Conservation (phyloP, 805 yeast genomes). For the Wickerhamiella azyma region DNA sequence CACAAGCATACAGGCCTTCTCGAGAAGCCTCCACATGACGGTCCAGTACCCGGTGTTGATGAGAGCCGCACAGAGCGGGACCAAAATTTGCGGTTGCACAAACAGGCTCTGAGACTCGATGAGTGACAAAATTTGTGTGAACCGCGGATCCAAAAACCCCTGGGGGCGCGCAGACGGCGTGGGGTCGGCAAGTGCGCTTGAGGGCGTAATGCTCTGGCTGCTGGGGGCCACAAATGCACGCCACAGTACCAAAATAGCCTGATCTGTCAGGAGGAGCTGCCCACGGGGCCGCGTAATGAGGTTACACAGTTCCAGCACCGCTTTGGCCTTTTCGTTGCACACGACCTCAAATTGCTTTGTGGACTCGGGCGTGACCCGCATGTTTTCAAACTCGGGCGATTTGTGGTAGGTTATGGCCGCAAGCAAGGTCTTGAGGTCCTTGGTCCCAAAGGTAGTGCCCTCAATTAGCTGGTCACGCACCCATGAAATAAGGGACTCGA, state of each 20-base stretch:
- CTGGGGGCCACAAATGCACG: constrained; percentile 18
- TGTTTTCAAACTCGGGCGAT: constrained; percentile 15
- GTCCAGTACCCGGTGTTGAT: constrained; percentile 20
- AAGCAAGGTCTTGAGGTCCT: constrained; percentile 22
- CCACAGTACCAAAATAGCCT: constrained; percentile 18
- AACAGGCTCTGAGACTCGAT: constrained; percentile 11
- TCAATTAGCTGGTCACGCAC: constrained; percentile 20
- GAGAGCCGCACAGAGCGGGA: constrained; percentile 21
- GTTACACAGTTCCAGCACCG: constrained; percentile 17
- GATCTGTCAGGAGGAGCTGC: constrained; percentile 15
- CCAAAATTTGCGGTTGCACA: constrained; percentile 12
- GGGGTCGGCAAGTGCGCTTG: constrained; percentile 17
- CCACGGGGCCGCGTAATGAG: constrained; percentile 19
- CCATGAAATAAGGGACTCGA: neutral
- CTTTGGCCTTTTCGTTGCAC: constrained; percentile 19
- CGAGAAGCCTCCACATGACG: constrained; percentile 24
- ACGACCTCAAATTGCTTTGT: constrained; percentile 14
- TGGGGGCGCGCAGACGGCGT: constrained; percentile 9
- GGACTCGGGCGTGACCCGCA: constrained; percentile 9
- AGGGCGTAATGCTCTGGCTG: constrained; percentile 13
- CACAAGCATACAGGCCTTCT: constrained; percentile 13
- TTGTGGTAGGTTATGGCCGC: constrained; percentile 21
- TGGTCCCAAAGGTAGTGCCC: constrained; percentile 20
- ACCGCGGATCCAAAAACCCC: constrained; percentile 9
- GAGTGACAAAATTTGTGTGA: constrained; percentile 9